These are phyloP conservation scores for Aquanectria penicillioides DNA, from an alignment of 2,329 filamentous ascomycete species.

Conservation along the genomic window DNA sequence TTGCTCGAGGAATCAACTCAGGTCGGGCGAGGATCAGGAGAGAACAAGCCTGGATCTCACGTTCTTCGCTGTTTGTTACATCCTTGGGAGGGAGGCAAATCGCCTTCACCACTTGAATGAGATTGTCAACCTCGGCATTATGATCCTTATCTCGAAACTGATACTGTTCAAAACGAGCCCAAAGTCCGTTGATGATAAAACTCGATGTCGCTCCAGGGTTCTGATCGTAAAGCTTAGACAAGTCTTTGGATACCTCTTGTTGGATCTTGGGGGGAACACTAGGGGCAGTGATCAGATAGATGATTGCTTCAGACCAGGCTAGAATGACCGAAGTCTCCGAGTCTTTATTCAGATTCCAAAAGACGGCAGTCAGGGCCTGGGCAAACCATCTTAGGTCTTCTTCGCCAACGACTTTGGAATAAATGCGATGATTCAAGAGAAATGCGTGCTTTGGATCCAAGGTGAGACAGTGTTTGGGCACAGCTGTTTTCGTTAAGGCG, in stretches of 20 bases:
- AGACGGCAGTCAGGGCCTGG: conserved; percentile 73
- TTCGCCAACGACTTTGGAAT: conserved; percentile 77
- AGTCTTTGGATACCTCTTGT: conserved; percentile 66
- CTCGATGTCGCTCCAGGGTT: conserved; percentile 67
- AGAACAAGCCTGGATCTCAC: conserved; percentile 78
- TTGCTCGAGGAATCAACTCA: conserved; percentile 79
- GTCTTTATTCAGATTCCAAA: conserved; percentile 62
- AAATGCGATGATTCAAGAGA: conserved; percentile 84
- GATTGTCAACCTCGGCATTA: conserved; percentile 71
- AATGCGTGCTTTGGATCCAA: conserved; percentile 87
- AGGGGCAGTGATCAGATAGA: conserved; percentile 78
- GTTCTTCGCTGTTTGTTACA: conserved; percentile 54
- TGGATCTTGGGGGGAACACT: conserved; percentile 70
- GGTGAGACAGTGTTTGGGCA: conserved; percentile 73
- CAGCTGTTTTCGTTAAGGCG: conserved; percentile 65
- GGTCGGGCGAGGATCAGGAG: conserved; percentile 82
- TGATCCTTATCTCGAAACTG: conserved; percentile 81
- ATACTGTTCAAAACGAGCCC: conserved; percentile 79
- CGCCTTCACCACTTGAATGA: conserved; percentile 69
- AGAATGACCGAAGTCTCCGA: conserved; percentile 61
- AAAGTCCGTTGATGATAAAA: conserved; percentile 78
- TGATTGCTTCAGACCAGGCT: conserved; percentile 85
- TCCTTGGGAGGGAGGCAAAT: conserved; percentile 71
- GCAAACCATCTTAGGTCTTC: conserved; percentile 84
- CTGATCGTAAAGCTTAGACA: conserved; percentile 73